Percentiles rank a stretch among this genome's conserved stretches.
These are phyloP conservation scores for Aspergillus incahuasiensis DNA, from an alignment of 495 filamentous ascomycete species.

Conservation along the genomic window DNA sequence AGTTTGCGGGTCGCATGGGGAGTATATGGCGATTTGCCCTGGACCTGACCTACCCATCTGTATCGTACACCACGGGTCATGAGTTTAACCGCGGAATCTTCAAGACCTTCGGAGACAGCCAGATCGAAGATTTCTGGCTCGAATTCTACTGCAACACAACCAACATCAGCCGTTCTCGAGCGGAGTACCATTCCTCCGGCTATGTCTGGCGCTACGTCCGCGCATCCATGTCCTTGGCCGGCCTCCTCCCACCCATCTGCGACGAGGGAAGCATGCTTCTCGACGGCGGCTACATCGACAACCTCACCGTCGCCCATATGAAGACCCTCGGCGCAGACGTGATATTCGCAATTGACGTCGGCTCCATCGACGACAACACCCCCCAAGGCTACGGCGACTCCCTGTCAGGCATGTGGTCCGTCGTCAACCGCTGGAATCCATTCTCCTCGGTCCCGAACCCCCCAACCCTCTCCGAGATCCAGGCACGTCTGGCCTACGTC, in stretches of 20 bases:
- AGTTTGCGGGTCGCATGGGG: constrained; percentile 93
- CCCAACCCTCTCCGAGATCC: constrained; percentile 92
- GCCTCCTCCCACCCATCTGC: constrained; percentile 86
- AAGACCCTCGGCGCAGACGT: constrained; percentile 87
- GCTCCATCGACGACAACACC: constrained; percentile 80
- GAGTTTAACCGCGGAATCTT: constrained; percentile 99
- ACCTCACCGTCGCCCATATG: constrained; percentile 96
- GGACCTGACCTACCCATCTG: constrained; percentile 90
- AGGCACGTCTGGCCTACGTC: constrained; percentile 91
- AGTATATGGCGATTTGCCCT: constrained; percentile 96
- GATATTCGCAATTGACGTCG: constrained; percentile 95
- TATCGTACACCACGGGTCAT: constrained; percentile 94
- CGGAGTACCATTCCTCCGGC: constrained; percentile 87
- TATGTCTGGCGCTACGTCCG: constrained; percentile 97
- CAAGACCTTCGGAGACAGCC: constrained; percentile 92
- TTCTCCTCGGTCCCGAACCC: constrained; percentile 84
- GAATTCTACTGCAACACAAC: constrained; percentile 99
- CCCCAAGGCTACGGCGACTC: constrained; percentile 91
- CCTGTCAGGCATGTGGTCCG: constrained; percentile 91
- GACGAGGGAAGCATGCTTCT: constrained; percentile 95
- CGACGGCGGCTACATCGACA: constrained; percentile 96
- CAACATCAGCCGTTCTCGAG: constrained; percentile 85
- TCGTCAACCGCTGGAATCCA: constrained; percentile 94
- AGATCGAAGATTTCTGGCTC: constrained; percentile 99
- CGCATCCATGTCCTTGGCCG: constrained; percentile 93